A percentile compares a stretch with the other conserved stretches of the same genome.
phyloP scores from a whole-genome alignment of 2,329 filamentous ascomycete species.

The Cytospora piceicola region DNA sequence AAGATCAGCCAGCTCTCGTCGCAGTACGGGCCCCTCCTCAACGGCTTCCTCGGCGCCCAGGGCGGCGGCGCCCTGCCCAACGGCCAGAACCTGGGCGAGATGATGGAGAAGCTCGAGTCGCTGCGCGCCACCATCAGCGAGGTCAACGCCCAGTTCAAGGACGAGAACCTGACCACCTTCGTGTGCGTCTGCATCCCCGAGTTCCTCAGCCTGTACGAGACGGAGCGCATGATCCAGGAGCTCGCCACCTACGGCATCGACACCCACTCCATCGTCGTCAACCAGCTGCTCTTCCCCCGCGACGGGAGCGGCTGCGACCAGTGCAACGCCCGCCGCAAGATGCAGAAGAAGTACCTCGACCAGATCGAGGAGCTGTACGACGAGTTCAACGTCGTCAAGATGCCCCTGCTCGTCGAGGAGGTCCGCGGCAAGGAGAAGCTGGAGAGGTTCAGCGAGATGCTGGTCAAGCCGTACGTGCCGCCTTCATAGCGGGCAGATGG shows the following conservation, averaged over 20 bases:
- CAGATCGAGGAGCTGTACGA: slow-evolving; percentile 99
- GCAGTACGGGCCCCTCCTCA: slow-evolving; percentile 95
- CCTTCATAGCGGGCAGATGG: slow-evolving; percentile 46
- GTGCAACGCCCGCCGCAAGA: slow-evolving; percentile 91
- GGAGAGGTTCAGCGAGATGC: slow-evolving; percentile 87
- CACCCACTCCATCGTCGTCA: slow-evolving; percentile 96
- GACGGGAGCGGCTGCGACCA: slow-evolving; percentile 86
- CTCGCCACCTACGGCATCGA: slow-evolving; percentile 91
- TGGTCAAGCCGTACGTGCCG: slow-evolving; percentile 75
- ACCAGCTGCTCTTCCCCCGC: slow-evolving; percentile 93
- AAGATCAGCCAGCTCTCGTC: slow-evolving; percentile 93
- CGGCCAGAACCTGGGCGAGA: slow-evolving; percentile 88
- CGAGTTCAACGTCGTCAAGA: slow-evolving; percentile 98
- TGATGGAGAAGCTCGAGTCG: slow-evolving; percentile 92
- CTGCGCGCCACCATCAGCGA: slow-evolving; percentile 91
- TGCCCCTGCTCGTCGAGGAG: slow-evolving; percentile 94
- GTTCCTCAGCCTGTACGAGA: slow-evolving; percentile 96
- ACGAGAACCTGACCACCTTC: slow-evolving; percentile 92
- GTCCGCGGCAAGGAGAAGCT: slow-evolving; percentile 93
- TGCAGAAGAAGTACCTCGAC: slow-evolving; percentile 99
- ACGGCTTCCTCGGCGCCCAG: slow-evolving; percentile 81
- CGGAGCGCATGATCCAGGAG: slow-evolving; percentile 99
- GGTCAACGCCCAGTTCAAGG: slow-evolving; percentile 98
- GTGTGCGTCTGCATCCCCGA: slow-evolving; percentile 98
- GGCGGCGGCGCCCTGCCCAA: slow-evolving; percentile 77